Evolutionary conservation across 768 basidiomycete species (phyloP), one percentile per base, ranked within the genome.

Genomic region (Suillus variegatus): DNA sequence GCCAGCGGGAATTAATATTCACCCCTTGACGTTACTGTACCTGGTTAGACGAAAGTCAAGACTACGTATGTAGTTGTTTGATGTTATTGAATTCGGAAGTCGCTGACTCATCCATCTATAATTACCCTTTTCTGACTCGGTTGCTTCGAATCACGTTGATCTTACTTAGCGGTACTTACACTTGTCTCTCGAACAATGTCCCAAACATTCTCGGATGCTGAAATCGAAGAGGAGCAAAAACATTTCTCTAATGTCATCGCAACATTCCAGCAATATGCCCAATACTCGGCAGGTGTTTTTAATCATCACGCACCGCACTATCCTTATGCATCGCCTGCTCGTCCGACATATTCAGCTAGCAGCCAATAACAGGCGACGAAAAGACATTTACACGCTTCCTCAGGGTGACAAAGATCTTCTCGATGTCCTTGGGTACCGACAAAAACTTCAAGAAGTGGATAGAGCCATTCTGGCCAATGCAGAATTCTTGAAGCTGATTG

Each of bases 371-470:
- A 80, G 85, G 43, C 84, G 95, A 28, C 76, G 95, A 67, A 93
- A 93, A 71, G 94, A 94, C 66, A 81, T 92, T 6, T 90, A 88
- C 71, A 85, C 82, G 0, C 82, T 98, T 3, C 85, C 93, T 0
- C 80, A 78, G 46, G 82, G 81, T 32, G 93, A 97, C 73, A 89
- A 89, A 71, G 85, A 82, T 1, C 75, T 96, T 0, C 81, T 97
- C 1, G 83, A 86, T 16, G 69, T 72, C 14, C 74, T 96, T 6
- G 92, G 93, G 7, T 96, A 93, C 75, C 87, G 89, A 68, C 80
- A 86, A 65, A 95, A 94, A 73, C 82, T 98, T 0, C 84, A 89
- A 40, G 86, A 84, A 35, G 90, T 93, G 14, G 95, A 98, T 77
- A 80, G 85, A 9, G 92, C 92, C 10, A 96, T 97, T 68, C 76